Percentiles rank a stretch among this genome's conserved stretches.
phyloP scores from a whole-genome alignment of 108 stramenopile species.

The Cylindrotheca fusiformis region DNA sequence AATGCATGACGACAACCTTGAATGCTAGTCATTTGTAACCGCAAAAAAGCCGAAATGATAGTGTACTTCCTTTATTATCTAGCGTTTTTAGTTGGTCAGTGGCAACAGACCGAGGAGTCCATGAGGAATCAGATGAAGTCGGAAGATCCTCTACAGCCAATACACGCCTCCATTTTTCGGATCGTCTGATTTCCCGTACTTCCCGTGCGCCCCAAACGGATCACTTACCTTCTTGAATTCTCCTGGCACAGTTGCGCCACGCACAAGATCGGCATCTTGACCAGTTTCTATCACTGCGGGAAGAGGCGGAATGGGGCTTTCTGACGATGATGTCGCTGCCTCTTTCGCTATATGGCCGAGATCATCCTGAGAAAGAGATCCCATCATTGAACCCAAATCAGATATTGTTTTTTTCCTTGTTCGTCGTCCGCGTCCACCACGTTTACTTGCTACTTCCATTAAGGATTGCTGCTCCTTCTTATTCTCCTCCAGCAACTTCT shows the following conservation, averaged over 20 bases:
- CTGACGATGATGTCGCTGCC: conserved; percentile 9
- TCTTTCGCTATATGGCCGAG: conserved; percentile 14
- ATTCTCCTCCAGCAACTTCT: conserved; percentile 54
- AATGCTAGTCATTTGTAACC: no score
- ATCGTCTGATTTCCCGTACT: conserved; percentile 6
- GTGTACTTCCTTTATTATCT: no score
- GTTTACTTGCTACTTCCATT: conserved; percentile 70
- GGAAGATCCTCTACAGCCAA: no score
- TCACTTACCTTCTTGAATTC: conserved; percentile 70
- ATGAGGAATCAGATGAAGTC: no score
- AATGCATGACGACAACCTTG: no score
- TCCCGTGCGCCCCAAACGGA: conserved; percentile 55
- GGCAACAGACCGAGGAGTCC: no score
- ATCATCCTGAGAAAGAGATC: conserved; percentile 27
- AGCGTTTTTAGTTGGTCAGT: no score
- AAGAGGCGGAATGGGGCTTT: background rate
- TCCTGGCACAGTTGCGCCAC: conserved; percentile 73
- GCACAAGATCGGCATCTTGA: conserved; percentile 23
- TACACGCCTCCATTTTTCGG: no score
- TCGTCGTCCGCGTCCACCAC: conserved; percentile 73
- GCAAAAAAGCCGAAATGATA: no score
- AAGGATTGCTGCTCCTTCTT: conserved; percentile 51
- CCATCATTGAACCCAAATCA: conserved; percentile 75
- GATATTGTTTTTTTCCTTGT: conserved; percentile 76
- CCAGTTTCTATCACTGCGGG: conserved; percentile 25